These are phyloP conservation scores for Pseudogymnoascus sp. DNA, from an alignment of 2,329 filamentous ascomycete genomes.

Conservation along the genomic window DNA sequence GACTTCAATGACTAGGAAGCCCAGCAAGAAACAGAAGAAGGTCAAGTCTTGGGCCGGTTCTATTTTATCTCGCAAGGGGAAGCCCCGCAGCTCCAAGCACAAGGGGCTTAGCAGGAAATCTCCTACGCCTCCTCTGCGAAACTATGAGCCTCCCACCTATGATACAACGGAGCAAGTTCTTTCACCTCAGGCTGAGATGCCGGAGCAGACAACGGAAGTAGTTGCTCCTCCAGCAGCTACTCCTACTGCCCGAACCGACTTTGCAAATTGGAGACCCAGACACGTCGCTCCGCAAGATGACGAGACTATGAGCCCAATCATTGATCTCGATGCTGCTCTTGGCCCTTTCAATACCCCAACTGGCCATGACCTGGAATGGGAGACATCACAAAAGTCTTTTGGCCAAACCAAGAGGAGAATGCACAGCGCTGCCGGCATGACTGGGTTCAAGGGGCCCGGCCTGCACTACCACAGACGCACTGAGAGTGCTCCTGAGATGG, in stretches of 20 bases:
- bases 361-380: slow-evolving; percentile 56
- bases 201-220: slow-evolving; percentile 21
- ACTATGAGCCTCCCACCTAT: slow-evolving; percentile 21
- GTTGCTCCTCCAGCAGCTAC: slow-evolving; percentile 12
- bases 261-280: slow-evolving; percentile 33
- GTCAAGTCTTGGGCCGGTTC: slow-evolving; percentile 57
- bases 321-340: slow-evolving; percentile 88
- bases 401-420: slow-evolving; percentile 56
- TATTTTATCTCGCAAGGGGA: slow-evolving; percentile 42
- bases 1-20: slow-evolving; percentile 26
- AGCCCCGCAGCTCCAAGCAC: slow-evolving; percentile 37
- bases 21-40: slow-evolving; percentile 58
- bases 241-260: slow-evolving; percentile 20
- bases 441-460: slow-evolving; percentile 59
- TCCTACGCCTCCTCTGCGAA: slow-evolving; percentile 36
- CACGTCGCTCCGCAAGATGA: slow-evolving; percentile 40
- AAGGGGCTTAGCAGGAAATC: slow-evolving; percentile 33
- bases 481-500: slow-evolving; percentile 73
- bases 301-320: slow-evolving; percentile 69
- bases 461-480: slow-evolving; percentile 72
- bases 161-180: slow-evolving; percentile 12
- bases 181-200: slow-evolving; percentile 13
- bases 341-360: slow-evolving; percentile 84
- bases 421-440: slow-evolving; percentile 69
- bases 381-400: slow-evolving; percentile 53